Base-by-base conservation (phyloP, 441 rosid genomes). In the Melastoma candidum region DNA sequence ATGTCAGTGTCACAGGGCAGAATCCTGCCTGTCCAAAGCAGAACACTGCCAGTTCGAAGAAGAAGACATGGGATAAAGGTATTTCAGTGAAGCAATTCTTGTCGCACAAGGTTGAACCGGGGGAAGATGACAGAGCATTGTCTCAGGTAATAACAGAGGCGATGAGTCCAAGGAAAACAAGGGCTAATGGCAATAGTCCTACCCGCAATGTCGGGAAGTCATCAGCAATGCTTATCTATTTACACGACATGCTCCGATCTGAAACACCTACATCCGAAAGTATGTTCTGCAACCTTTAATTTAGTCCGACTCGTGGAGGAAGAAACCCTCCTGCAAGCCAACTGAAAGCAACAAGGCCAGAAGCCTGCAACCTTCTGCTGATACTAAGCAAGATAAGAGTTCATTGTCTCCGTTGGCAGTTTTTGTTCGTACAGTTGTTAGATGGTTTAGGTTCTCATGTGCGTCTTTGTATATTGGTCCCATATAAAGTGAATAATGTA, bases 11-110 rank as follows among this genome's bases (percentile, higher is more conserved):
- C 41, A 1, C 41, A 36, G 8, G 41, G 41, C 41, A 36, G 41
- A 36, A 36, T 1, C 7, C 41, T 36, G 41, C 41, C 41, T 4
- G 41, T 36, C 41, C 41, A 9, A 36, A 9, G 41, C 41, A 4
- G 41, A 36, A 36, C 8, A 36, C 22, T 17, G 22, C 22, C 22
- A 17, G 22, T 17, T 17, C 22, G 7, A 55, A 63, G 0, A 64
- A 67, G 45, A 66, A 74, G 63, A 65, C 69, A 12, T 83, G 85
- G 84, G 86, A 83, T 57, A 87, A 87, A 76, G 95, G 96, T 12
- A 92, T 87, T 12, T 90, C 98, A 0, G 86, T 87, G 74, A 90
- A 83, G 72, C 95, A 81, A 61, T 85, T 75, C 57, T 63, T 85
- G 71, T 64, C 66, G 61, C 68, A 85, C 47, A 85, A 81, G 73